These are phyloP conservation scores for Globisporangium canariense DNA, from an alignment of 352 stramenopile species.

Conservation along the genomic window DNA sequence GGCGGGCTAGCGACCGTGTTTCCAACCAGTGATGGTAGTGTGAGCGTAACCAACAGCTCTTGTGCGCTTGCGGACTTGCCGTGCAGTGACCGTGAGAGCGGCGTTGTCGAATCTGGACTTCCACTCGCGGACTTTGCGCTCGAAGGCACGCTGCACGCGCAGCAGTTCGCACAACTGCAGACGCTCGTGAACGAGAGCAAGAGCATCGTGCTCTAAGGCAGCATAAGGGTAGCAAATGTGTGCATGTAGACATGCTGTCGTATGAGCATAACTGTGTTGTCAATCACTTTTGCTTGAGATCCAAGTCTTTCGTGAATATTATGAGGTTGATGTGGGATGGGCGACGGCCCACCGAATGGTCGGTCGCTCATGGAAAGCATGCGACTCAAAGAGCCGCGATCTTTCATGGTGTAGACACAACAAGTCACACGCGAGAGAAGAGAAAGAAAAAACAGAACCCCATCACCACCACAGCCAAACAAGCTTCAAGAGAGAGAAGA, in stretches of 20 bases:
- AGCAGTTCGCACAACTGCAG: conserved; percentile 29
- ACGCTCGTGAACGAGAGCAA: conserved; percentile 18
- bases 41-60: conserved; percentile 5
- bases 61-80: conserved; percentile 15
- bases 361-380: neutral
- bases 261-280: neutral
- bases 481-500: neutral
- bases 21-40: neutral
- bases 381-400: conserved; percentile 8
- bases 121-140: conserved; percentile 26
- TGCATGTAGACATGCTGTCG: neutral
- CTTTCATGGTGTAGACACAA: conserved; percentile 2
- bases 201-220: neutral
- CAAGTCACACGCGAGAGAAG: neutral
- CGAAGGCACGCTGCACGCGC: conserved; percentile 33
- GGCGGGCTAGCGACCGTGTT: conserved; percentile 55
- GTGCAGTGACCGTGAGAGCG: conserved; percentile 15
- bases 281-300: neutral
- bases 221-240: neutral
- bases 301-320: conserved; percentile 1
- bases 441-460: neutral
- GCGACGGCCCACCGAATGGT: neutral
- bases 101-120: conserved; percentile 2
- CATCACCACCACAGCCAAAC: neutral
- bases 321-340: neutral